A percentile compares a stretch with the other conserved stretches of the same genome.
These are phyloP conservation scores for Quercus glauca DNA, from an alignment of 306 rosid genomes.

Conservation along the genomic window DNA sequence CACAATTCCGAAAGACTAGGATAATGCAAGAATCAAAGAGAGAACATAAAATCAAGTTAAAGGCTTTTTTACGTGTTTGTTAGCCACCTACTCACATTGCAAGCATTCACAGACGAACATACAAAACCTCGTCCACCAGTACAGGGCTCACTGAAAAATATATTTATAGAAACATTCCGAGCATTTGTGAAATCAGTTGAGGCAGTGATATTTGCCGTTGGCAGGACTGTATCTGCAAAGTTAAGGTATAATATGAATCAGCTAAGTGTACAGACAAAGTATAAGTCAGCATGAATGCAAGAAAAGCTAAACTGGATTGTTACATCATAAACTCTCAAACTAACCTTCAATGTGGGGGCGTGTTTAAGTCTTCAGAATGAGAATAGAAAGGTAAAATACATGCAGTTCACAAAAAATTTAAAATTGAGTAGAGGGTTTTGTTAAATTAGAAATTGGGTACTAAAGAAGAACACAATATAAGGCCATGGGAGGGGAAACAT, in stretches of 20 bases:
- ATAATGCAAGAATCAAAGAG: neutral
- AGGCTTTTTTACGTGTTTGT: neutral
- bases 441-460: too few species aligned
- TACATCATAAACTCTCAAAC: neutral
- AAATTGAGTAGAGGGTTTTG: neutral
- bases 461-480: neutral
- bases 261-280: neutral
- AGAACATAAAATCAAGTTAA: neutral
- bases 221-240: conserved; percentile 75
- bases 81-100: conserved; percentile 79
- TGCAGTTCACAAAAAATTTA: neutral
- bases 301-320: neutral
- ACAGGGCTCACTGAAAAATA: conserved; percentile 79
- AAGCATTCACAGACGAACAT: conserved; percentile 65
- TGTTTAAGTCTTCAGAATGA: neutral
- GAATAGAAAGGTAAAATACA: too few species aligned
- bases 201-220: conserved; percentile 72
- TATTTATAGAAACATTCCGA: conserved; percentile 62
- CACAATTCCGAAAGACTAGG: neutral
- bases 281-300: neutral
- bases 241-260: neutral
- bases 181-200: conserved; percentile 61
- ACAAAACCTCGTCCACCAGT: conserved; percentile 55
- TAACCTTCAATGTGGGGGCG: neutral
- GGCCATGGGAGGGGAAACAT: neutral